Evolutionary conservation across 2,329 filamentous ascomycete species (phyloP).

Genomic region (Apiospora malaysiana): DNA sequence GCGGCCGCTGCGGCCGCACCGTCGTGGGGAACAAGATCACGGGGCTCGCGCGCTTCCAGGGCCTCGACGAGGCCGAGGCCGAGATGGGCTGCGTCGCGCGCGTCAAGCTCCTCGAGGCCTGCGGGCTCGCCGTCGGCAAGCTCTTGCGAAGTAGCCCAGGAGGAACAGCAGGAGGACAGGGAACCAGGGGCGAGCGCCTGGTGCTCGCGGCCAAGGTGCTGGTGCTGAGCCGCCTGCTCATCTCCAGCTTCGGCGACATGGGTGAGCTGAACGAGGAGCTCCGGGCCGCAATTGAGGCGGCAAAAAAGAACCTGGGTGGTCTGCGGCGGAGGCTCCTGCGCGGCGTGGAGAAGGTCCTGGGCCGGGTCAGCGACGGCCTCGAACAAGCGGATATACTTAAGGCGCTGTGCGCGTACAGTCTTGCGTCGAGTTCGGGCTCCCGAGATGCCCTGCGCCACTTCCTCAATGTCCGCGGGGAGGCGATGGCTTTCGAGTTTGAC

Average conservation of each 20-base stretch:
- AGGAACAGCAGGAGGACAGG: constrained; percentile 30
- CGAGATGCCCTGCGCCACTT: constrained; percentile 82
- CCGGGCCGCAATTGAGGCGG: constrained; percentile 56
- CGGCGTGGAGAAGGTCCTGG: constrained; percentile 72
- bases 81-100: constrained; percentile 45
- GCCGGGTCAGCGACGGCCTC: constrained; percentile 61
- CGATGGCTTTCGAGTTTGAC: constrained; percentile 68
- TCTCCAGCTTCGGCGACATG: constrained; percentile 71
- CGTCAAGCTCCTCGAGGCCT: constrained; percentile 57
- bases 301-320: constrained; percentile 67
- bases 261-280: constrained; percentile 41
- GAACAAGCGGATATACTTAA: constrained; percentile 66
- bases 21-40: constrained; percentile 70
- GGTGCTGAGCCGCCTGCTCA: constrained; percentile 76
- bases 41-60: constrained; percentile 58
- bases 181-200: constrained; percentile 56
- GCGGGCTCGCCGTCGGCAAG: constrained; percentile 54
- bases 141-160: constrained; percentile 51
- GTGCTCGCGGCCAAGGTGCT: constrained; percentile 72
- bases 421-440: constrained; percentile 80
- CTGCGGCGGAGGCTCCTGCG: constrained; percentile 68
- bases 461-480: constrained; percentile 72
- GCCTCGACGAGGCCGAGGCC: constrained; percentile 32
- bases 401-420: constrained; percentile 79
- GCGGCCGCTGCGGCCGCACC: constrained; percentile 75